Evolutionary conservation across 495 filamentous ascomycete species (phyloP), one percentile per base, ranked within the genome.

Genomic region (Chaetomium fimeti): DNA sequence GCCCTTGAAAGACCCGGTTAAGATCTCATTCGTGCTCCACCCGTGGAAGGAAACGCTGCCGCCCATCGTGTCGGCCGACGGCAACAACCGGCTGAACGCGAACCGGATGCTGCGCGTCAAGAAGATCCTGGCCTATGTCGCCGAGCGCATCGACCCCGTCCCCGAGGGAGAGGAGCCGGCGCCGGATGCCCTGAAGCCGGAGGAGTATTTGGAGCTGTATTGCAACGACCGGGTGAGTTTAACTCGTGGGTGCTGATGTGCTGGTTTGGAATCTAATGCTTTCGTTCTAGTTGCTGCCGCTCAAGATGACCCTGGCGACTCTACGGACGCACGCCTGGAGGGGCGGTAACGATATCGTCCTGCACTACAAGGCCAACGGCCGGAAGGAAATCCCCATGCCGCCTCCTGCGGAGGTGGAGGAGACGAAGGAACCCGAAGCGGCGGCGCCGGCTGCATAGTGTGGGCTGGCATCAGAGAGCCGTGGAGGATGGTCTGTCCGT

Each of bases 41-140:
- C 95, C 94, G 12, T 92, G 87, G 77, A 84, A 90, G 67, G 88
- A 93, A 68, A 77, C 82, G 25, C 76, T 97, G 61, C 93, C 92
- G 5, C 83, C 81, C 57, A 85, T 91, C 47, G 83, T 82, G 56
- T 84, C 86, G 54, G 75, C 84, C 4, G 88, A 91, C 61, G 83
- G 88, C 42, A 94, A 91, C 67, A 89, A 91, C 56, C 86, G 94
- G 32, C 83, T 98, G 62, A 98, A 98, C 73, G 94, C 94, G 32
- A 98, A 98, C 71, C 83, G 94, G 32, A 98, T 98, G 95, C 83
- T 98, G 32, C 85, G 94, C 51, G 90, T 93, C 4, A 93, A 91
- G 79, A 98, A 98, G 80, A 91, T 98, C n/a, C 76, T 96, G 42
- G 87, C 85, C 1, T 98, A 98, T 69, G 87, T 98, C 8, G 89